These are phyloP conservation scores for Perkinsus olseni DNA, from an alignment of 169 alveolate genomes.

Conservation along the genomic window DNA sequence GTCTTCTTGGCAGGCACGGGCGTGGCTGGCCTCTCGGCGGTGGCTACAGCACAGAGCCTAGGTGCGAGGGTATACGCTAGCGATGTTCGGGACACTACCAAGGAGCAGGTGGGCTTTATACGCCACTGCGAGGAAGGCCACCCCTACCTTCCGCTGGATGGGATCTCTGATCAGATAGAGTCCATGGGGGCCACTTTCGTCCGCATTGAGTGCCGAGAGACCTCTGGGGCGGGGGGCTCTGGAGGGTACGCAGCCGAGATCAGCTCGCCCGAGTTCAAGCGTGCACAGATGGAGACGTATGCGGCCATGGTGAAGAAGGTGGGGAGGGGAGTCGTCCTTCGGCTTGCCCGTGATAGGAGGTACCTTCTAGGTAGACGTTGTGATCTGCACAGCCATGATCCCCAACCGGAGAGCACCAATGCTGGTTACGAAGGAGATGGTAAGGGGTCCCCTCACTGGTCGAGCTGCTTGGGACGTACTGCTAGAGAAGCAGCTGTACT, in stretches of 20 bases:
- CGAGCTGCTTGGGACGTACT: too few relatives aligned
- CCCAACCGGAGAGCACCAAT: conserved; percentile 80
- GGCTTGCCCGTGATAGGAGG: too few relatives aligned
- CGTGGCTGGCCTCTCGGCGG: conserved; percentile 78
- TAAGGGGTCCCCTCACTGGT: conserved; percentile 6
- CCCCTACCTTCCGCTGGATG: not conserved
- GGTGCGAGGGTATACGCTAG: conserved; percentile 73
- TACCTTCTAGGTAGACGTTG: conserved; percentile 45
- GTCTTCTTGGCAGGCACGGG: conserved; percentile 78
- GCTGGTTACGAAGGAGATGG: conserved; percentile 62
- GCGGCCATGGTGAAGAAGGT: conserved; percentile 48
- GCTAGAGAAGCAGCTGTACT: too few relatives aligned
- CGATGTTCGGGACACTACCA: conserved; percentile 65
- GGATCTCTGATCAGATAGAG: conserved; percentile 56
- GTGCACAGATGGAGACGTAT: not conserved
- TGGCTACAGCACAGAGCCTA: conserved; percentile 68
- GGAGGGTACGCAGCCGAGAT: conserved; percentile 67
- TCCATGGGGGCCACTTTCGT: conserved; percentile 60
- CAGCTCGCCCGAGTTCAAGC: not conserved
- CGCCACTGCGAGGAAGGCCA: conserved; percentile 57
- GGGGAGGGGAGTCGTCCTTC: conserved; percentile 63
- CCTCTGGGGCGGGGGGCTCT: conserved; percentile 33
- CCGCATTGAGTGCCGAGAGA: conserved; percentile 45
- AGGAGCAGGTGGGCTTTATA: conserved; percentile 47
- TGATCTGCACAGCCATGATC: conserved; percentile 74